phyloP scores from a whole-genome alignment of 805 yeast genomes.

The Candida gorgasii region DNA sequence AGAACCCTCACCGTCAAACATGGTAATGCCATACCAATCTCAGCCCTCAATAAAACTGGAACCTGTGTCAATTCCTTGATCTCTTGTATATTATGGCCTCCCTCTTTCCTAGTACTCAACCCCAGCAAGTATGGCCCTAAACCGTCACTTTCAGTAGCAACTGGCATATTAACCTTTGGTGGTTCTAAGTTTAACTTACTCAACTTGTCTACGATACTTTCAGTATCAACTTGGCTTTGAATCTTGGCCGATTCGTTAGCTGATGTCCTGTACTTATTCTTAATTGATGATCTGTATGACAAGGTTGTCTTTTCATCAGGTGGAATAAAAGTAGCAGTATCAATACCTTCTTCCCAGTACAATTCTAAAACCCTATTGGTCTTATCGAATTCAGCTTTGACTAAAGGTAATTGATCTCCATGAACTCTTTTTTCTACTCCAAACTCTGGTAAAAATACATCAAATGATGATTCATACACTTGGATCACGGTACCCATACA shows the following conservation, averaged over 20 bases:
- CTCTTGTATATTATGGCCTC: slow-evolving; percentile 69
- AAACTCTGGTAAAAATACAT: slow-evolving; percentile 86
- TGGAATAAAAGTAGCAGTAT: slow-evolving; percentile 87
- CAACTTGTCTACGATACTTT: slow-evolving; percentile 50
- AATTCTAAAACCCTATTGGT: slow-evolving; percentile 66
- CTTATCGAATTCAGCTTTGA: slow-evolving; percentile 89
- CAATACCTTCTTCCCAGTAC: slow-evolving; percentile 91
- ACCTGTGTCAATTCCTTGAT: slow-evolving; percentile 73
- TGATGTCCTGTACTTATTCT: slow-evolving; percentile 73
- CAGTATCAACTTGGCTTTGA: slow-evolving; percentile 45
- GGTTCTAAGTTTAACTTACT: slow-evolving; percentile 49
- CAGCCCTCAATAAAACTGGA: slow-evolving; percentile 86
- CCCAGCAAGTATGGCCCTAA: slow-evolving; percentile 59
- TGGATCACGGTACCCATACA: slow-evolving; percentile 86
- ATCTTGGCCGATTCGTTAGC: slow-evolving; percentile 68
- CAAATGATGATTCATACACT: slow-evolving; percentile 95
- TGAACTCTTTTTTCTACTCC: slow-evolving; percentile 96
- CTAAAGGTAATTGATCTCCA: slow-evolving; percentile 92
- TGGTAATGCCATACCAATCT: slow-evolving; percentile 93
- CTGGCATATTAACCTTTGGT: slow-evolving; percentile 42
- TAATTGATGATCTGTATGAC: slow-evolving; percentile 75
- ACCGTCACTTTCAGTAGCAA: slow-evolving; percentile 21
- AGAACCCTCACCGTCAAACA: slow-evolving; percentile 89
- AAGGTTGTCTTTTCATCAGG: slow-evolving; percentile 82
- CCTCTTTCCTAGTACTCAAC: slow-evolving; percentile 61